Evolutionary conservation across 345 rosid genomes (phyloP).

Genomic region (rapeseed (Brassica napus)): Da-Ae NC_063451.1:43831001-43831500

Average conservation of each 20-base stretch:
- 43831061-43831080: conserved; percentile 73
- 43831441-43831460: neutral
- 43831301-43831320: neutral
- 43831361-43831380: conserved; percentile 88
- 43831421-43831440: conserved; percentile 24
- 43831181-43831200: conserved; percentile 15
- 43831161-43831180: neutral
- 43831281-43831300: conserved; percentile 46
- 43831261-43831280: conserved; percentile 97
- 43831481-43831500: conserved; percentile 47
- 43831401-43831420: conserved; percentile 81
- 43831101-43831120: conserved; percentile 81
- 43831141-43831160: conserved; percentile 67
- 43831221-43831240: conserved; percentile 92
- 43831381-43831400: conserved; percentile 77
- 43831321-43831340: neutral
- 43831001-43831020: conserved; percentile 79
- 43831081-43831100: conserved; percentile 69
- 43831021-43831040: conserved; percentile 98
- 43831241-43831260: conserved; percentile 82
- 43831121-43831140: conserved; percentile 99
- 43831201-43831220: neutral
- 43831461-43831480: neutral
- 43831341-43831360: conserved; percentile 35
- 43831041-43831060: conserved; percentile 80